Evolutionary conservation across 257 asterid species (phyloP).

Genomic region (Forsythia viridissima): DNA sequence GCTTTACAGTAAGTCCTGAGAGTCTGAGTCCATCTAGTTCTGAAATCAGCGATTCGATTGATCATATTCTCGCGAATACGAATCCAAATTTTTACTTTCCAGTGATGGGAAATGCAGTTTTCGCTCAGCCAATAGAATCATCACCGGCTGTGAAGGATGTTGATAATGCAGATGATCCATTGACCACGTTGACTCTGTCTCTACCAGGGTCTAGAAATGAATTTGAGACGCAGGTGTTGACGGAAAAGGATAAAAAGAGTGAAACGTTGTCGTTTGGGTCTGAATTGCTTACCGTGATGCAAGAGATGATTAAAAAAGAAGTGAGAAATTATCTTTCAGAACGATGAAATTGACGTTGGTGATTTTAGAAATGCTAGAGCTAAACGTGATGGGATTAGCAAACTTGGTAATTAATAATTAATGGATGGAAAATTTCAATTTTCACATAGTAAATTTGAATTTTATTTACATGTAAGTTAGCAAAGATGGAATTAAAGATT

Average conservation of each 20-base stretch:
- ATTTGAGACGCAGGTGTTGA: neutral
- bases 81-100: neutral
- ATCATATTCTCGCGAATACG: neutral
- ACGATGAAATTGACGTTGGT: neutral
- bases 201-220: conserved; percentile 12
- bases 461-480: neutral
- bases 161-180: conserved; percentile 5
- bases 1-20: neutral
- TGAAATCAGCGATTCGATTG: neutral
- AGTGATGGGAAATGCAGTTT: neutral
- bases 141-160: neutral
- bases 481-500: too few species aligned
- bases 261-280: conserved; percentile 14
- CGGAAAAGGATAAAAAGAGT: neutral
- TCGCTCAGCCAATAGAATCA: neutral
- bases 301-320: conserved; percentile 27
- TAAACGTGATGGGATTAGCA: neutral
- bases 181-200: conserved; percentile 24
- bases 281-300: conserved; percentile 21
- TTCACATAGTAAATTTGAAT: neutral
- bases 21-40: neutral
- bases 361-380: neutral
- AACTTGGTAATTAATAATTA: neutral
- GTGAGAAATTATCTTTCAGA: conserved; percentile 20
- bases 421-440: neutral